Evolutionary conservation across 202 grass and related monocot genomes (phyloP), one percentile per base, ranked within the genome.

Genomic region (Schoenoplectus triqueter): DNA sequence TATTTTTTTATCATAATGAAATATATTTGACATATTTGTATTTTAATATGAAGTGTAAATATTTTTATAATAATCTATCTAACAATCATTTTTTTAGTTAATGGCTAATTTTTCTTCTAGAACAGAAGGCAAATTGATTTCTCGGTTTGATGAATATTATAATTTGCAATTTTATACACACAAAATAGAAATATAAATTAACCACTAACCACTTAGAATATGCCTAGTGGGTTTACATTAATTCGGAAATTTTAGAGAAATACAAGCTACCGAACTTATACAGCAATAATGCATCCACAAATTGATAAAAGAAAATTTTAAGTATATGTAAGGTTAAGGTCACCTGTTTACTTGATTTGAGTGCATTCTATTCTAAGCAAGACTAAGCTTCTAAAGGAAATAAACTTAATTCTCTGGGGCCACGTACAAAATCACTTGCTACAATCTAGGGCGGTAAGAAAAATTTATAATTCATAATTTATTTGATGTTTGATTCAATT

Each of bases 301-400:
- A 67, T 62, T 76, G 49, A 31, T 14, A 39, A 13, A 54, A 74
- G n/a, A 55, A 75, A 19, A 72, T 50, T 49, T 18, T 49, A 72
- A 68, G 14, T 51, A 21, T 31, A 52, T 52, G 1, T 54, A 76
- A 39, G 48, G 49, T 55, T 76, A 76, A 49, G 72, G 72, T 76
- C 72, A 76, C n/a, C 49, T 82, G 56, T 67, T 31, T 21, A 15
- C 52, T 68, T 82, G 8, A 67, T 82, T 82, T 82, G 62, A 82
- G 61, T 82, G 80, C 45, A 82, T 66, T 67, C 18, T 82, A 82
- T 82, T 82, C 80, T 67, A 82, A 82, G 80, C 80, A 82, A 54
- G 13, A 0, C 42, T 14, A 82, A 82, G 4, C 62, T 68, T 65
- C 7, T 64, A n/a, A 67, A 50, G 15, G 39, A 81, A 18, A 42